Evolutionary conservation across 257 asterid genomes (phyloP), one percentile per base, ranked within the genome.

Genomic region (Solanum tarapatanum): DNA sequence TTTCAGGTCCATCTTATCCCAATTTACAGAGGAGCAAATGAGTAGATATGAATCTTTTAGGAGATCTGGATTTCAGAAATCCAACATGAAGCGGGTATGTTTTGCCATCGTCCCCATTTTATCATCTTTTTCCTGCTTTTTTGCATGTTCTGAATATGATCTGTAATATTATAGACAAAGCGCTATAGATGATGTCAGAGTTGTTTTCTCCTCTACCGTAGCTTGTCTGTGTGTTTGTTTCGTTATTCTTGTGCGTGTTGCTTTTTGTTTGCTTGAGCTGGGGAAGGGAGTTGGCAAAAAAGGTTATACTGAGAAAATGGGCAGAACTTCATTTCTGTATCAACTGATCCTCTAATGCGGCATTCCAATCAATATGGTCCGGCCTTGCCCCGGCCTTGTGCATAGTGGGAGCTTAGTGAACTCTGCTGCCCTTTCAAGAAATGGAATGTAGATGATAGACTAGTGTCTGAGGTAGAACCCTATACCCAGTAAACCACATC

Each of bases 21-120:
- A 92, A 76, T 97, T 95, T 88, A 94, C 99, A 2, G 97, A 87
- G 90, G 98, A 92, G 82, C 98, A 95, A 89, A 95, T 95, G 98
- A 95, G 95, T 90, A 92, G 99, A 88, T 95, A 96, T 84, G 98
- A 96, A 88, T 97, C 95, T 28, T 94, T 94, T 90, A 90, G 98
- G 88, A 92, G 99, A 91, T 94, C 98, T 45, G 98, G 97, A 88
- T 97, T 97, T 91, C 99, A 95, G 86, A 97, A 91, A 88, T 82
- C 98, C 82, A 94, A 92, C 93, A 94, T 95, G 98, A 97, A 92
- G 89, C 83, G 95, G 95, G 98, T 95, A 95, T 36, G 84, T 73
- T 72, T 36, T 73, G 26, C 72, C 85, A 80, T 28, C 36, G 11
- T 28, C 9, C 45, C 73, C 55, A 30, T 28, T 86, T 24, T 76